A percentile compares a stretch with the other conserved stretches of the same genome.
Conservation (phyloP, 345 rosid genomes). For the Sisymbrium irio region DNA sequence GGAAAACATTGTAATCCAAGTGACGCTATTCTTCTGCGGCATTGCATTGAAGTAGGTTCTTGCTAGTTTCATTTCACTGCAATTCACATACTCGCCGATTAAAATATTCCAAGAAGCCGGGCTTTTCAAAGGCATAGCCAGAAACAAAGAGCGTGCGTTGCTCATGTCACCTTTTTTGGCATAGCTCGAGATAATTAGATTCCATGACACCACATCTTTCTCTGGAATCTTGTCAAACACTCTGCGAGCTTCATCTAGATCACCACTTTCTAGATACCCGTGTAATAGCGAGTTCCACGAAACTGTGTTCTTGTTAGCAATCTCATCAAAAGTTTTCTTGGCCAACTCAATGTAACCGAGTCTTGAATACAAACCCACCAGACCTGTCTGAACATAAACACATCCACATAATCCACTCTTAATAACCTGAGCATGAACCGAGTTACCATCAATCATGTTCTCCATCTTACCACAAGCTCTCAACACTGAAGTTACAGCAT, state of each 20-base stretch:
- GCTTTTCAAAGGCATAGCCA: conserved; percentile 55
- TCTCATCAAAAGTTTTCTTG: conserved; percentile 49
- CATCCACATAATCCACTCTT: conserved; percentile 54
- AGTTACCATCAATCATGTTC: conserved; percentile 37
- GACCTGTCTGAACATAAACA: conserved; percentile 69
- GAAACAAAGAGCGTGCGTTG: conserved; percentile 45
- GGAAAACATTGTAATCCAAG: conserved; percentile 62
- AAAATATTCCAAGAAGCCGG: conserved; percentile 68
- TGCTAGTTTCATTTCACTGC: conserved; percentile 44
- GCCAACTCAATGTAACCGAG: conserved; percentile 52
- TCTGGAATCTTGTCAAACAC: conserved; percentile 51
- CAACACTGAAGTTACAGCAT: conserved; percentile 59
- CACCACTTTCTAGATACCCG: conserved; percentile 50
- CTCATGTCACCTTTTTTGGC: conserved; percentile 51
- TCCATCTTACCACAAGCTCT: conserved; percentile 54
- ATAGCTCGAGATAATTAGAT: conserved; percentile 57
- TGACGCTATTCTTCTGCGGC: conserved; percentile 52
- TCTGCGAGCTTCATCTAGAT: conserved; percentile 43
- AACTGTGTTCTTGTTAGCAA: conserved; percentile 51
- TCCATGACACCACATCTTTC: conserved; percentile 69
- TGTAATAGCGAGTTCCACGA: conserved; percentile 70
- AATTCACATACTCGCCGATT: conserved; percentile 55
- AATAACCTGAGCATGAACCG: conserved; percentile 52
- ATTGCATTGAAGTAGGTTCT: conserved; percentile 48
- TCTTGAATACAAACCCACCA: conserved; percentile 60